These are phyloP conservation scores for Tricholoma furcatifolium DNA, from an alignment of 768 basidiomycete genomes.

Conservation along the genomic window DNA sequence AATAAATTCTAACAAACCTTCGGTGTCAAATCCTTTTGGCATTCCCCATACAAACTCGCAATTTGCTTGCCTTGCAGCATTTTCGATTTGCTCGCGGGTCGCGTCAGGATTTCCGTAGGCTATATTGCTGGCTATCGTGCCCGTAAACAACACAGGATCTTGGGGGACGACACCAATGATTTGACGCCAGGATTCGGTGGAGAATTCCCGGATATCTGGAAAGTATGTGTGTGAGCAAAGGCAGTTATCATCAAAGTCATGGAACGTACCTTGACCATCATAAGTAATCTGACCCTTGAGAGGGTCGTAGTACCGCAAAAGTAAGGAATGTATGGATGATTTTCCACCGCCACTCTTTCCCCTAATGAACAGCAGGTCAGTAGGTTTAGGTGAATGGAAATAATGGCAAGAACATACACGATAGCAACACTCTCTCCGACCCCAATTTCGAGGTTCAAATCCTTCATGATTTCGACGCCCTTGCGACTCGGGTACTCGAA, in stretches of 20 bases:
- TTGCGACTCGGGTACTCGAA: constrained; percentile 91
- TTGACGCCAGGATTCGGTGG: constrained; percentile 80
- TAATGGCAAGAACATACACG: constrained; percentile 59
- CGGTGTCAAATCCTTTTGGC: constrained; percentile 91
- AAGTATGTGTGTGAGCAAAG: constrained; percentile 1
- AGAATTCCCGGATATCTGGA: constrained; percentile 84
- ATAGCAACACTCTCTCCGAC: constrained; percentile 89
- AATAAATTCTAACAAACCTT: constrained; percentile 51
- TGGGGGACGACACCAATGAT: constrained; percentile 95
- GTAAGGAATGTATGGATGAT: constrained; percentile 84
- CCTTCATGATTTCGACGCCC: constrained; percentile 77
- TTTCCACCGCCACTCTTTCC: constrained; percentile 95
- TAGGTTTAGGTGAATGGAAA: not conserved
- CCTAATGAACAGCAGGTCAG: constrained; percentile 24
- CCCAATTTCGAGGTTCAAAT: constrained; percentile 76
- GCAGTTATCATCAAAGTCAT: constrained; percentile 19
- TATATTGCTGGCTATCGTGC: constrained; percentile 94
- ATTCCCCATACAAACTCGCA: constrained; percentile 96
- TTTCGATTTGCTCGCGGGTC: constrained; percentile 81
- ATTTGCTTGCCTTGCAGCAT: constrained; percentile 87
- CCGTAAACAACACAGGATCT: constrained; percentile 88
- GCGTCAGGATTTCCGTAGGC: constrained; percentile 79
- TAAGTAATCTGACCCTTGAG: constrained; percentile 79
- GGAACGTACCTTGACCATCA: constrained; percentile 65
- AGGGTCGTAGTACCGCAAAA: constrained; percentile 89